Base-by-base conservation (phyloP, 495 filamentous ascomycete genomes). In the Penicillium malachiteum region DNA sequence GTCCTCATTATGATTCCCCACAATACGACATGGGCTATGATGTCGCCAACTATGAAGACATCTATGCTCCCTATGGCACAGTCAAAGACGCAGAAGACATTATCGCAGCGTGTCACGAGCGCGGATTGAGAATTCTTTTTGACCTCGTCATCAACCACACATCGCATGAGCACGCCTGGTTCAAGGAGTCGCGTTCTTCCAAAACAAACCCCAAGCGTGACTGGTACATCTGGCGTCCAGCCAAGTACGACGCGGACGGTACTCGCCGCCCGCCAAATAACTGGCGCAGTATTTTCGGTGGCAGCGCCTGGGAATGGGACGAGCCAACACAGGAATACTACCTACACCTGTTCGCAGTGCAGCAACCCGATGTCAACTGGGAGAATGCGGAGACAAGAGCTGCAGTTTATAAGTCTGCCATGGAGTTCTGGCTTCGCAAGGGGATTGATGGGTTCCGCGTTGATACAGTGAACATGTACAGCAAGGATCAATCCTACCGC, bases 121-220 rank as follows among this genome's bases (percentile, higher is more conserved):
- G 79, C 32, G 76, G 72, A 8, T 78, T 86, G 68, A 76, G 73
- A 11, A 63, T 84, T 21, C 71, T 86, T 31, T 76, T 84, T 56
- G 81, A 84, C 47, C 65, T 85, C 5, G 82, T 85, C 1, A 73
- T 84, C 30, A 86, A 85, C 54, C 83, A 86, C 53, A 86, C 83
- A 11, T 79, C 74, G 0, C 69, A 84, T 54, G 65, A 83, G 63
- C 82, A 85, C 57, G 65, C 64, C 6, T 85, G 82, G 82, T 84
- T 85, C 68, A 60, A 71, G 16, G 74, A 82, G 32, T 82, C 80
- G 1, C 70, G 77, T 4, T 70, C 68, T 1, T 80, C 74, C 38
- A 74, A 71, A 55, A 55, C 55, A 18, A 73, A 65, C 48, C 60
- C 80, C 8, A 84, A 85, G 45, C 77, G 81, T 8, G 74, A 80